Evolutionary conservation across 1,284 basidiomycete species (phyloP), one percentile per base, ranked within the genome.

Genomic region (Wallemia mellicola): DNA sequence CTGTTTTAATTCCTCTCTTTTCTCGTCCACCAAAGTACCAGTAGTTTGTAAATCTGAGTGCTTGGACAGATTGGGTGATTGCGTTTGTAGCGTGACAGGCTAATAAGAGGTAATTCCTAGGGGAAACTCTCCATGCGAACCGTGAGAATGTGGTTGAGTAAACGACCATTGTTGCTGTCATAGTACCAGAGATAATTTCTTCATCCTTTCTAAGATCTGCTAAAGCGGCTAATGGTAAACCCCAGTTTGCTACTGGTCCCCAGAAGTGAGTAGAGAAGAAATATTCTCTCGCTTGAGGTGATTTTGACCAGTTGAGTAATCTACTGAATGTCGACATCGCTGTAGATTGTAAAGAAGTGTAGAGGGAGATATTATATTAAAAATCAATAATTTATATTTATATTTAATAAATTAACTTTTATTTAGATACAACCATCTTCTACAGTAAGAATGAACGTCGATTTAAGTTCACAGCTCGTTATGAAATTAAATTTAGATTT

Each of bases 181-280:
- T 96, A 28, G 87, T 78, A 24, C 89, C 86, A 59, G 88, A 92
- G 65, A 96, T 96, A 68, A 86, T 76, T 65, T 92, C 86, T 71
- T 92, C 86, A 77, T 92, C 86, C 70, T 91, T 92, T 60, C 66
- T 74, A 66, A 94, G 73, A 72, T 96, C 91, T 2, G 87, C 70
- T 56, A 96, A 72, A 38, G 89, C 89, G 64, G 89, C 89, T 48
- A 95, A 72, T 60, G 89, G 89, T 28, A 96, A 78, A 67, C 89
- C 91, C 85, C 91, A 96, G 75, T 95, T 96, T 59, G 91, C 91
- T 62, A 89, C 86, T 63, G 86, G 86, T 66, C 87, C 87, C 86
- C 87, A 92, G 75, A 92, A 92, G 71, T 92, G 87, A 62, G 87
- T 92, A 89, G 87, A 91, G 74, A 92, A 85, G 73, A 94, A 91